These are phyloP conservation scores for Schoenoplectus triqueter DNA, from an alignment of 202 grass and related monocot genomes.

Conservation along the genomic window DNA sequence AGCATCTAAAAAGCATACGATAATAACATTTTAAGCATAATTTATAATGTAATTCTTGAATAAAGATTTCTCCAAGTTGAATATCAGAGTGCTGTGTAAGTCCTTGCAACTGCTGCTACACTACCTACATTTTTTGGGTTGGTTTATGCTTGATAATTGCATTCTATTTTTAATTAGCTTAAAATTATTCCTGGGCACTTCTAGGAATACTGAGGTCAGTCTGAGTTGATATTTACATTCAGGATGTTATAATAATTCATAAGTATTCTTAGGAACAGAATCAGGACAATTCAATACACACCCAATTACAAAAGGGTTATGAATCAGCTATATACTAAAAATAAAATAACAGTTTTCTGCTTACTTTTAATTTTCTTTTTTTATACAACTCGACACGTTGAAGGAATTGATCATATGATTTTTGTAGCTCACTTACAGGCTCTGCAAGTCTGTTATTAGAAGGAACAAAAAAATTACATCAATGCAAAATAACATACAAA, in stretches of 20 bases:
- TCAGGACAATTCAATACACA: background rate
- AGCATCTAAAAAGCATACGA: conserved; percentile 43
- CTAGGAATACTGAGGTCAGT: background rate
- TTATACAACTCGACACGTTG: conserved; percentile 59
- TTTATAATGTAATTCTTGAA: background rate
- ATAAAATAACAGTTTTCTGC: conserved; percentile 6
- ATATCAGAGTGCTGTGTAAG: background rate
- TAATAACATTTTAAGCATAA: conserved; percentile 27
- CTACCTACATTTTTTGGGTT: background rate
- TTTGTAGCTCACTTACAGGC: conserved; percentile 72
- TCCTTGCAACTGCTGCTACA: background rate
- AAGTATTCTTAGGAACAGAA: background rate
- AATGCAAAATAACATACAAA: conserved; percentile 3
- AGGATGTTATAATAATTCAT: background rate
- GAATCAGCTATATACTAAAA: background rate
- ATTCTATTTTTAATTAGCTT: background rate
- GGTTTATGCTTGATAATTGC: conserved; percentile 7
- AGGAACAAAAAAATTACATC: background rate
- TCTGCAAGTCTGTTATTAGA: conserved; percentile 76
- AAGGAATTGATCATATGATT: conserved; percentile 76
- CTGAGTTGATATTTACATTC: conserved; percentile 18
- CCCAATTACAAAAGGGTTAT: background rate
- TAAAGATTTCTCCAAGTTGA: background rate
- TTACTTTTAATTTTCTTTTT: conserved; percentile 79
- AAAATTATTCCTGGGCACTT: background rate